Conservation (phyloP, 2,329 filamentous ascomycete genomes). For the Ophiocordyceps camponoti-rufipedis region DNA sequence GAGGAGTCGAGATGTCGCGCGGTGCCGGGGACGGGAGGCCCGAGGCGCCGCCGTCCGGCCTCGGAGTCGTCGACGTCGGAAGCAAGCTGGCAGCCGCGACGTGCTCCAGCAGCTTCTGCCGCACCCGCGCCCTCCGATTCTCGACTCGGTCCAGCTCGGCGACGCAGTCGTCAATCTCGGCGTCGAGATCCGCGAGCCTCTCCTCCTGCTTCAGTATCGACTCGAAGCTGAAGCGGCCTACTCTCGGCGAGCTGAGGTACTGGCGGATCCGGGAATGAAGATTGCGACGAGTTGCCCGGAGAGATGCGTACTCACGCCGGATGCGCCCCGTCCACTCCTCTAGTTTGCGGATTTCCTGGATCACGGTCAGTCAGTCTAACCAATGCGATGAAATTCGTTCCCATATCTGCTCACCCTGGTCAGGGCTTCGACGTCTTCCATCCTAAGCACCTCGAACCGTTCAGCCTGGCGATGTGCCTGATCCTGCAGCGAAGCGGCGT, state of each 20-base stretch:
- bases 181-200: conserved; percentile 56
- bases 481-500: conserved; percentile 32
- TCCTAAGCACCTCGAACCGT: conserved; percentile 44
- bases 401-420: conserved; percentile 32
- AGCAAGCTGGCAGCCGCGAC: conserved; percentile 53
- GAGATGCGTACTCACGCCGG: conserved; percentile 55
- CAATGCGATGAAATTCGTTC: not conserved
- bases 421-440: conserved; percentile 44
- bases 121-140: conserved; percentile 54
- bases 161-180: conserved; percentile 66
- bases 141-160: conserved; percentile 65
- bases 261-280: conserved; percentile 62
- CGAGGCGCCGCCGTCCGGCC: conserved; percentile 20
- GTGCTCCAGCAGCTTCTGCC: conserved; percentile 68
- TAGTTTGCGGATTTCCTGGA: conserved; percentile 54
- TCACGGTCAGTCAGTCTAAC: not conserved
- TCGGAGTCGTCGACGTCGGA: conserved; percentile 9
- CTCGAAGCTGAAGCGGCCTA: conserved; percentile 54
- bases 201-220: conserved; percentile 67
- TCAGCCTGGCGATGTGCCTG: conserved; percentile 45
- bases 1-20: conserved; percentile 32
- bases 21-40: conserved; percentile 18
- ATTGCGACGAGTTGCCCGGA: conserved; percentile 58
- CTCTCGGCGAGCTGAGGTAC: conserved; percentile 53
- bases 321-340: conserved; percentile 66